Conservation (phyloP, 768 basidiomycete genomes). For the Terana coerulea region DNA sequence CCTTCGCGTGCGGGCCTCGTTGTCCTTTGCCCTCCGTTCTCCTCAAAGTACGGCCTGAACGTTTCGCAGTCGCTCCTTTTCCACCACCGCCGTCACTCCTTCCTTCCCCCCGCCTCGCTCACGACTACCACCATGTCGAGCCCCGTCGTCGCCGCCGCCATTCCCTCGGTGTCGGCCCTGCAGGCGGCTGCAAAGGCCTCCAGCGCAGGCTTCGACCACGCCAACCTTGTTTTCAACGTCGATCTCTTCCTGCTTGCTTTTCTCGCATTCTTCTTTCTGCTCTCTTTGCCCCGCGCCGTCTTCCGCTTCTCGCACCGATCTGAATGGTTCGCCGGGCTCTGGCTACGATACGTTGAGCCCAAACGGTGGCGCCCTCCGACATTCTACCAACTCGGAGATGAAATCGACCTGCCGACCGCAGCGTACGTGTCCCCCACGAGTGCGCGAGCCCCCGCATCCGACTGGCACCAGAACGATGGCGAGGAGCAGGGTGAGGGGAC, state of each 20-base stretch:
- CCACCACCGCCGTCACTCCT: background rate
- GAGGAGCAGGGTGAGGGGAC: background rate
- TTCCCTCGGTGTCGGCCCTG: conserved; percentile 7
- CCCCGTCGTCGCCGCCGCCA: conserved; percentile 11
- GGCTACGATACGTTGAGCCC: conserved; percentile 12
- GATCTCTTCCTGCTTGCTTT: conserved; percentile 20
- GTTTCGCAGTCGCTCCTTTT: background rate
- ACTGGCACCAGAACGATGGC: background rate
- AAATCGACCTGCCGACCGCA: background rate
- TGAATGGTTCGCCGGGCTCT: conserved; percentile 17
- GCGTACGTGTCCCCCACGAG: conserved; percentile 6
- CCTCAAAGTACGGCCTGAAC: conserved; percentile 4
- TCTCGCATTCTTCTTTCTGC: conserved; percentile 19
- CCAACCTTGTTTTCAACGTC: conserved; percentile 19
- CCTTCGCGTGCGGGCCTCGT: conserved; percentile 5
- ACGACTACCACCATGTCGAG: conserved; percentile 8
- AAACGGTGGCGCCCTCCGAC: conserved; percentile 1
- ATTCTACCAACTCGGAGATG: background rate
- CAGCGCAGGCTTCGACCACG: conserved; percentile 12
- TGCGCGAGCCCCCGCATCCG: background rate
- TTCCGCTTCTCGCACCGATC: conserved; percentile 16
- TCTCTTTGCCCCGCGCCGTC: conserved; percentile 22
- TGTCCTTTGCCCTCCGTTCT: conserved; percentile 2
- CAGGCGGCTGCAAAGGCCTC: conserved; percentile 5
- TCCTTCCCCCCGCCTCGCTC: background rate